Base-by-base conservation (phyloP, 768 basidiomycete genomes). In the Amanita fuliginea region DNA sequence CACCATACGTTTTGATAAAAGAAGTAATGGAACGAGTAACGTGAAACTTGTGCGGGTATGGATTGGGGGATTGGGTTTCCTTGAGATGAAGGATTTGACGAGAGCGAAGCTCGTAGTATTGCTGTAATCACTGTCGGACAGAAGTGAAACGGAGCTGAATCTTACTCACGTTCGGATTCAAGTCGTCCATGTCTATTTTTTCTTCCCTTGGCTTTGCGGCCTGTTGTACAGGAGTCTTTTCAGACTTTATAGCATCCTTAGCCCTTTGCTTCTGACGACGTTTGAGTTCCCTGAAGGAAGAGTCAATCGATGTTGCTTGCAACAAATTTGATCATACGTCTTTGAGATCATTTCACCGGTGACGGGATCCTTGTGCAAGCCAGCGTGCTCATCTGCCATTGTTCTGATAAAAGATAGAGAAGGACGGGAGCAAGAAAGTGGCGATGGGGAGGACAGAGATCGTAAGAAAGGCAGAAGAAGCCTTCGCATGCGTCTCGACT, bases 41-140 rank as follows among this genome's bases (percentile, higher is more conserved):
- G 56, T 95, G 66, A 70, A 99, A 99, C 80, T 99, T 99, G 83
- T 99, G 96, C 6, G 96, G 96, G 71, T 98, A 99, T 2, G 96
- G 96, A 64, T 94, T 87, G 2, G 94, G 95, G 6, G 76, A 66
- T 63, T 86, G 85, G 24, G 87, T 86, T 61, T 83, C 75, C 66
- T 89, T 85, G 54, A 99, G 78, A 56, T 81, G 79, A 54, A 81
- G 77, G 58, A 99, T 92, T 57, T 88, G 82, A 42, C 91, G 81
- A 24, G 86, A 90, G 56, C 96, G 86, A 56, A 92, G 70, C 61
- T 97, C 93, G 62, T 85, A 95, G 74, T 97, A 99, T 91, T 95
- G 91, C 94, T 99, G 56, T 4, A 9, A 22, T 24, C 39, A 30
- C 16, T 4, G 24, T 30, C 19, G 19, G n/a, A 21, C 21, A 26